Evolutionary conservation across 148 eudicot genomes (phyloP).

Genomic region (Camellia lanceoleosa): DNA sequence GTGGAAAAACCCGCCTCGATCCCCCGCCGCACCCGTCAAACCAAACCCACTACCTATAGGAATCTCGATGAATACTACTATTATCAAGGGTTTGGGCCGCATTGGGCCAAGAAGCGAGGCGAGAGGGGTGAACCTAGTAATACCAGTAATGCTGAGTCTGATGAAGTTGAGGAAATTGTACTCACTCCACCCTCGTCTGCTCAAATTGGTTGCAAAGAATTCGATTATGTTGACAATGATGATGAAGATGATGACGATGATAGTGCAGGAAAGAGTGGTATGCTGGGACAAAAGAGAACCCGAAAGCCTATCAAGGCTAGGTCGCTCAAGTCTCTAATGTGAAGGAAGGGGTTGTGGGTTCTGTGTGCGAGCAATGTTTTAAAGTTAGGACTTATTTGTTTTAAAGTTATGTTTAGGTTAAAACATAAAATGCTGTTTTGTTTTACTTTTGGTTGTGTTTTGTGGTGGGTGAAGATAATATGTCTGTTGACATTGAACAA

Average conservation of each 20-base stretch:
- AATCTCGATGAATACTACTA: constrained; percentile 57
- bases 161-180: background rate
- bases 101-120: constrained; percentile 55
- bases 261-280: background rate
- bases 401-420: background rate
- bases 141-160: background rate
- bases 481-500: too few relatives aligned
- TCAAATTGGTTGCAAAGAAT: background rate
- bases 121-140: background rate
- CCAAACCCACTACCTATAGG: constrained; percentile 11
- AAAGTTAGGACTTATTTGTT: too few relatives aligned
- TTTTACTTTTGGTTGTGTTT: background rate
- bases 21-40: constrained; percentile 22
- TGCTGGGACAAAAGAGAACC: constrained; percentile 17
- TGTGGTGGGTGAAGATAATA: background rate
- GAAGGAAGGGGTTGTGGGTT: background rate
- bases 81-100: constrained; percentile 75
- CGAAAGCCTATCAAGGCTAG: constrained; percentile 54
- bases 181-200: background rate
- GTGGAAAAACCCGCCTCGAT: background rate
- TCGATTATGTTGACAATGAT: constrained; percentile 26
- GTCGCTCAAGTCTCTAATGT: constrained; percentile 52
- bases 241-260: constrained; percentile 27
- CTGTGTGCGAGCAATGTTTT: background rate
- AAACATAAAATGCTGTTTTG: background rate